Evolutionary conservation across 2,329 filamentous ascomycete species (phyloP).

Genomic region (Epichloe coenophiala): DNA sequence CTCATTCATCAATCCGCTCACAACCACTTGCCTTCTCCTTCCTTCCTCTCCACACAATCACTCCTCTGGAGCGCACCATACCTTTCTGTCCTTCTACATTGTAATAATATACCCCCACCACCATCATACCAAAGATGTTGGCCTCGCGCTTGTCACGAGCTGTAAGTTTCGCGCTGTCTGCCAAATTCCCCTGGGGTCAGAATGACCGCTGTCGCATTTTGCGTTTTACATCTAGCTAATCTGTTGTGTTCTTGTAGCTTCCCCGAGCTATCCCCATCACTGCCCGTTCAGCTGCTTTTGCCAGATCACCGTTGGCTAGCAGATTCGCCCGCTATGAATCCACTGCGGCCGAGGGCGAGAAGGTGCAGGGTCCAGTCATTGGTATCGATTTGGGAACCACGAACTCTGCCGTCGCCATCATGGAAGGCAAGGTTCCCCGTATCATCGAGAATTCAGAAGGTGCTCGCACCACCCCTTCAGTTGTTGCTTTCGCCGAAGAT

Average conservation of each 20-base stretch:
- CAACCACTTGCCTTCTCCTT: conserved; percentile 13
- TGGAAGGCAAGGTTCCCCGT: conserved; percentile 86
- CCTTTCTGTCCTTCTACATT: conserved; percentile 18
- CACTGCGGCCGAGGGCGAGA: conserved; percentile 43
- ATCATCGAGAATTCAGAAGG: conserved; percentile 98
- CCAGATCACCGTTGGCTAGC: conserved; percentile 57
- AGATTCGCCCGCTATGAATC: conserved; percentile 69
- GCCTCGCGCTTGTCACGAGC: conserved; percentile 59
- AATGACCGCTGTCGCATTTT: background rate
- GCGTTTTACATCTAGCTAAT: conserved; percentile 9
- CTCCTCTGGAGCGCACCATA: conserved; percentile 18
- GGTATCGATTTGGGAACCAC: conserved; percentile 98
- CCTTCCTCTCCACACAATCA: conserved; percentile 14
- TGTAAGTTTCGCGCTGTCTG: conserved; percentile 37
- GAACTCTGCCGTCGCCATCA: conserved; percentile 92
- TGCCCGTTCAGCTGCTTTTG: conserved; percentile 51
- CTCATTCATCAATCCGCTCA: conserved; percentile 8
- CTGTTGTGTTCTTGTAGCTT: conserved; percentile 37
- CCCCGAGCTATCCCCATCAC: conserved; percentile 61
- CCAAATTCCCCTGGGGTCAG: conserved; percentile 1
- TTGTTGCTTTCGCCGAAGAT: conserved; percentile 90
- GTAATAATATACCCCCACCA: conserved; percentile 19
- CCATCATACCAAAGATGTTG: conserved; percentile 46
- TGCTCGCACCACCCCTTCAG: conserved; percentile 51
- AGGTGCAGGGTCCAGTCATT: conserved; percentile 92